phyloP scores from a whole-genome alignment of 768 basidiomycete genomes.

The Russula sp. region DNA sequence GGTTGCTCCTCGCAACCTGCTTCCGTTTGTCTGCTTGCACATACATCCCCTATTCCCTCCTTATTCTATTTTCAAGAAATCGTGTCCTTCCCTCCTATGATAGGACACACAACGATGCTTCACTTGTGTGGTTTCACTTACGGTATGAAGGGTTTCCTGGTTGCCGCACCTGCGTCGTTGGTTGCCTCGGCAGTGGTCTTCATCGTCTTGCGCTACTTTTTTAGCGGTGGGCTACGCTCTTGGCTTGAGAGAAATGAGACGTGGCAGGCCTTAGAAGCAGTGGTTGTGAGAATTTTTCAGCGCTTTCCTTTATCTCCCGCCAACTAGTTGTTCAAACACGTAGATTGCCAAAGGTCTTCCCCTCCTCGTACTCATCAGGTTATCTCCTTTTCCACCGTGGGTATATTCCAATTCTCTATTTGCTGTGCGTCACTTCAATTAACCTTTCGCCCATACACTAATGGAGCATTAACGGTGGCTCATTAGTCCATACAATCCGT shows the following conservation, averaged over 20 bases:
- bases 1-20: slow-evolving; percentile 45
- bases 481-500: slow-evolving; percentile 67
- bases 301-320: background rate
- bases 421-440: slow-evolving; percentile 45
- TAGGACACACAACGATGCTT: slow-evolving; percentile 60
- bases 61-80: slow-evolving; percentile 32
- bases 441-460: background rate
- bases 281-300: slow-evolving; percentile 48
- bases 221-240: slow-evolving; percentile 46
- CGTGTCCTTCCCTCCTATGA: slow-evolving; percentile 52
- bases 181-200: slow-evolving; percentile 62
- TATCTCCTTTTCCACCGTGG: slow-evolving; percentile 84
- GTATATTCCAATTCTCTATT: slow-evolving; percentile 80
- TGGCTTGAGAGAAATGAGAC: slow-evolving; percentile 62
- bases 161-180: slow-evolving; percentile 56
- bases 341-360: slow-evolving; percentile 71
- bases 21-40: slow-evolving; percentile 41
- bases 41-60: background rate
- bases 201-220: slow-evolving; percentile 50
- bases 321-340: background rate
- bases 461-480: background rate
- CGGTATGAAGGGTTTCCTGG: slow-evolving; percentile 68
- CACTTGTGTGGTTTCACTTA: slow-evolving; percentile 80
- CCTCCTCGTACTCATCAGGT: slow-evolving; percentile 74
- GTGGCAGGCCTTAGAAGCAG: slow-evolving; percentile 73